Percentiles rank a stretch among this genome's conserved stretches.
phyloP scores from a whole-genome alignment of 2,329 filamentous ascomycete species.

The Lasiodiplodia sp. region DNA sequence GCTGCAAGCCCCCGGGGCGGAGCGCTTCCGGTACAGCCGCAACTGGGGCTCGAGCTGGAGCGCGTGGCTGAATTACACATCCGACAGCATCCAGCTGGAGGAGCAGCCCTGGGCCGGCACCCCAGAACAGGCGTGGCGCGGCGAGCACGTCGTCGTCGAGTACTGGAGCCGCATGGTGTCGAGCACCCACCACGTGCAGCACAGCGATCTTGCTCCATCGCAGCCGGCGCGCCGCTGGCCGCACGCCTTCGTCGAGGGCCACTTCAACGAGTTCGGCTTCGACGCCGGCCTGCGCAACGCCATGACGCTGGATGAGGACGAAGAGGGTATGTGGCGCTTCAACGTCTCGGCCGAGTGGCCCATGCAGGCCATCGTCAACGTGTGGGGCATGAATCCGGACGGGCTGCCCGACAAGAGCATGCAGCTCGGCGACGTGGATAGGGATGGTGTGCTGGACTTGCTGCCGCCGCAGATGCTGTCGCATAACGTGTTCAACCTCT shows the following conservation, averaged over 20 bases:
- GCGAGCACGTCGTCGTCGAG: constrained; percentile 68
- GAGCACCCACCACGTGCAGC: constrained; percentile 66
- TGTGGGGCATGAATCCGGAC: constrained; percentile 72
- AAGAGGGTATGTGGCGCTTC: constrained; percentile 62
- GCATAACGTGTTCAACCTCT: constrained; percentile 63
- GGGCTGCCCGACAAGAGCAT: constrained; percentile 66
- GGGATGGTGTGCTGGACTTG: constrained; percentile 66
- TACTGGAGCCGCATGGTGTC: constrained; percentile 68
- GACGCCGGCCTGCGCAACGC: constrained; percentile 65
- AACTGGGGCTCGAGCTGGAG: constrained; percentile 68
- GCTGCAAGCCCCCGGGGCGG: neutral
- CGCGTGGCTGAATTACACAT: constrained; percentile 63
- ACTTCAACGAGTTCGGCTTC: constrained; percentile 70
- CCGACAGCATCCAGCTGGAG: constrained; percentile 57
- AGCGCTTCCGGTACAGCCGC: constrained; percentile 60
- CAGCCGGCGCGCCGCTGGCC: constrained; percentile 45
- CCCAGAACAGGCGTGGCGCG: constrained; percentile 64
- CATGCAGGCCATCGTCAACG: constrained; percentile 66
- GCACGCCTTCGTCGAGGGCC: constrained; percentile 68
- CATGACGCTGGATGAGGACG: constrained; percentile 55
- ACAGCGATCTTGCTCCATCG: constrained; percentile 57
- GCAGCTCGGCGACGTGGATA: constrained; percentile 68
- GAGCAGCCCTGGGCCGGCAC: constrained; percentile 62
- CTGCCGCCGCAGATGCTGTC: constrained; percentile 66
- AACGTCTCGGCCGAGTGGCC: constrained; percentile 71